These are phyloP conservation scores for Atalantia buxifolia DNA, from an alignment of 345 rosid species.

Conservation along the genomic window DNA sequence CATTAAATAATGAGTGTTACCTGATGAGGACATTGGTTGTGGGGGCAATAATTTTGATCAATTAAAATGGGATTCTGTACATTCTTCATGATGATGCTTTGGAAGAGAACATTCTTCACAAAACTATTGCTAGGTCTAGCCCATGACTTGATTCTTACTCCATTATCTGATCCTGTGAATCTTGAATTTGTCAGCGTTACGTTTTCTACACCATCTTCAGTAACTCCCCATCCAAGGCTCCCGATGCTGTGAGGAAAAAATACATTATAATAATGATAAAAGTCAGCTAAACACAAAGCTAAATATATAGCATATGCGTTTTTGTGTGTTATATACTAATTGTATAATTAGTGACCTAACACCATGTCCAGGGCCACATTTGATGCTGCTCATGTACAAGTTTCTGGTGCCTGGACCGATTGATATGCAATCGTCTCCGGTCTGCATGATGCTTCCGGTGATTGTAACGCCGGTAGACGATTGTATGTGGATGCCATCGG, in stretches of 20 bases:
- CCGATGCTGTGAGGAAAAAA: slow-evolving; percentile 32
- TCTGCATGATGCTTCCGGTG: slow-evolving; percentile 20
- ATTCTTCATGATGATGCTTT: slow-evolving; percentile 30
- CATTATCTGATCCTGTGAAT: slow-evolving; percentile 39
- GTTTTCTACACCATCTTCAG: slow-evolving; percentile 44
- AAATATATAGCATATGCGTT: no score
- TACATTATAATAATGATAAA: no score
- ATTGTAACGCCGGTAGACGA: slow-evolving; percentile 30
- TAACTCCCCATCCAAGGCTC: slow-evolving; percentile 25
- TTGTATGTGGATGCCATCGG: slow-evolving; percentile 48
- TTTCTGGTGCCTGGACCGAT: slow-evolving; percentile 40
- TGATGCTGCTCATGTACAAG: slow-evolving; percentile 22
- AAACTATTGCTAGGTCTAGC: slow-evolving; percentile 31
- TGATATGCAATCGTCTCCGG: slow-evolving; percentile 54
- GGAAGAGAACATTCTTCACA: slow-evolving; percentile 30
- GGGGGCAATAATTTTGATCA: slow-evolving; percentile 47
- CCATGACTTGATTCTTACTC: slow-evolving; percentile 55
- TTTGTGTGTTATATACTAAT: no score
- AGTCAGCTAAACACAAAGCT: not conserved
- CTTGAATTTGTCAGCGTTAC: slow-evolving; percentile 26
- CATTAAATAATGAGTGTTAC: slow-evolving; percentile 7
- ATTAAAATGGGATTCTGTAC: slow-evolving; percentile 42
- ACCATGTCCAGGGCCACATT: slow-evolving; percentile 58
- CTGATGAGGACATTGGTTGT: slow-evolving; percentile 31
- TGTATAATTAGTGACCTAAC: slow-evolving; percentile 26